Evolutionary conservation across 768 basidiomycete species (phyloP).

Genomic region (Austroboletus eburneus): DNA sequence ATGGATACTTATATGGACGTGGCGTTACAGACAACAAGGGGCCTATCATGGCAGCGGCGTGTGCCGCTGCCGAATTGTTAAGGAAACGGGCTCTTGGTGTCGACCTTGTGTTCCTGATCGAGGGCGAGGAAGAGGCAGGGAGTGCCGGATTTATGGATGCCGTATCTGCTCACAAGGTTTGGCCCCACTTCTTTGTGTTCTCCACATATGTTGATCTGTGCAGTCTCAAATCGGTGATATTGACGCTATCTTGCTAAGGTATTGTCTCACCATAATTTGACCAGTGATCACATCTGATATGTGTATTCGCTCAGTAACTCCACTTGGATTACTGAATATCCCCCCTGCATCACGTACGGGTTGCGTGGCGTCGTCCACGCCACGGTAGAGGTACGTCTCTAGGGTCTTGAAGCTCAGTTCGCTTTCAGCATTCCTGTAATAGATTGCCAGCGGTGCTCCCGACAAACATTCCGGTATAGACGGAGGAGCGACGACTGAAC

Average conservation of each 20-base stretch:
- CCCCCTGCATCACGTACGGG: constrained; percentile 93
- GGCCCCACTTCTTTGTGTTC: constrained; percentile 1
- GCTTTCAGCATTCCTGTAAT: not conserved
- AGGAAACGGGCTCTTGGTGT: constrained; percentile 68
- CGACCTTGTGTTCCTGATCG: constrained; percentile 87
- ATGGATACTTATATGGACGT: constrained; percentile 88
- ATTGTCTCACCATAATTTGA: constrained; percentile 2
- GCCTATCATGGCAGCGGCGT: constrained; percentile 87
- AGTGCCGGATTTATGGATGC: constrained; percentile 82
- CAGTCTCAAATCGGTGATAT: constrained; percentile 81
- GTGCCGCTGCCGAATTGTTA: constrained; percentile 81
- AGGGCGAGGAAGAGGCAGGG: constrained; percentile 97
- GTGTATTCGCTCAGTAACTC: constrained; percentile 70
- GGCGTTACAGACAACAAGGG: constrained; percentile 96
- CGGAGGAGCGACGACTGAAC: constrained; percentile 83
- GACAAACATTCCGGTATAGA: constrained; percentile 95
- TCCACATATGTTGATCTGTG: constrained; percentile 1
- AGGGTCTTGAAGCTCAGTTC: not conserved
- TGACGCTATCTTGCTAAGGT: constrained; percentile 89
- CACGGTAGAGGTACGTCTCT: constrained; percentile 53
- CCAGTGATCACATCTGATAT: constrained; percentile 5
- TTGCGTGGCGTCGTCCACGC: constrained; percentile 92
- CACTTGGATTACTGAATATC: constrained; percentile 91
- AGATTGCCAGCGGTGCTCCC: constrained; percentile 69
- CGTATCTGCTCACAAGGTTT: constrained; percentile 70